These are phyloP conservation scores for Tetrastigma voinierianum DNA, from an alignment of 164 flowering plant genomes.

Conservation along the genomic window DNA sequence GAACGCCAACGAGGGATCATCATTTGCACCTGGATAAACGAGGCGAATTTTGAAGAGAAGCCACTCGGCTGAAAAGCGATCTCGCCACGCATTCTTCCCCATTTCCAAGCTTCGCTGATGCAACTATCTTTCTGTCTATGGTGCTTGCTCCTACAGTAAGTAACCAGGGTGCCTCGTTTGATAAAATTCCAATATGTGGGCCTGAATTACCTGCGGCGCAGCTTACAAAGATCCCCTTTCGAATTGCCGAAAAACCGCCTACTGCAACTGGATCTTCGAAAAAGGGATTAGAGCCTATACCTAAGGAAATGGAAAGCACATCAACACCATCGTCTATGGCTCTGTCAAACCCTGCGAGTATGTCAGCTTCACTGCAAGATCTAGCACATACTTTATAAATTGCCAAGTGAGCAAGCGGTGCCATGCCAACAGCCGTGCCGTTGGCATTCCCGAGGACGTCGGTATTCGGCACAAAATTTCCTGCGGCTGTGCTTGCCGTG, in stretches of 20 bases:
- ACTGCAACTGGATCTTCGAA: constrained; percentile 10
- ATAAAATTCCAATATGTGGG: constrained; percentile 6
- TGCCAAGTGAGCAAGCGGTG: constrained; percentile 33
- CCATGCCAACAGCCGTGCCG: constrained; percentile 31
- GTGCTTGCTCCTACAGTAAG: constrained; percentile 39
- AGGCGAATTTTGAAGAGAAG: constrained; percentile 18
- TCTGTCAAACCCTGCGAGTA: constrained; percentile 29
- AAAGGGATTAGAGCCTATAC: constrained; percentile 9
- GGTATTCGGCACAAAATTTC: constrained; percentile 18
- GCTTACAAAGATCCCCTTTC: constrained; percentile 27
- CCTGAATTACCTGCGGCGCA: constrained; percentile 32
- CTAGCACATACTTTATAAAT: constrained; percentile 26
- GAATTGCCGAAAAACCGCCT: constrained; percentile 28
- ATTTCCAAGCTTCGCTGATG: constrained; percentile 26
- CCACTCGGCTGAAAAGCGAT: constrained; percentile 27
- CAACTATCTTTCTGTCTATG: constrained; percentile 21
- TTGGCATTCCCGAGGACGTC: constrained; percentile 19
- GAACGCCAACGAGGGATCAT: constrained; percentile 4
- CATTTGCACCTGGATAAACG: constrained; percentile 25
- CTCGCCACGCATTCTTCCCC: constrained; percentile 21
- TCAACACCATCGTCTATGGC: constrained; percentile 37
- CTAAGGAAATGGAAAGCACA: constrained; percentile 29
- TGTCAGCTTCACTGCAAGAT: constrained; percentile 7
- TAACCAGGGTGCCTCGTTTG: constrained; percentile 39
- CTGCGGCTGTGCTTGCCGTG: constrained; percentile 32